phyloP scores from a whole-genome alignment of 2,329 filamentous ascomycete species.

The Colletotrichum liaoningense region DNA sequence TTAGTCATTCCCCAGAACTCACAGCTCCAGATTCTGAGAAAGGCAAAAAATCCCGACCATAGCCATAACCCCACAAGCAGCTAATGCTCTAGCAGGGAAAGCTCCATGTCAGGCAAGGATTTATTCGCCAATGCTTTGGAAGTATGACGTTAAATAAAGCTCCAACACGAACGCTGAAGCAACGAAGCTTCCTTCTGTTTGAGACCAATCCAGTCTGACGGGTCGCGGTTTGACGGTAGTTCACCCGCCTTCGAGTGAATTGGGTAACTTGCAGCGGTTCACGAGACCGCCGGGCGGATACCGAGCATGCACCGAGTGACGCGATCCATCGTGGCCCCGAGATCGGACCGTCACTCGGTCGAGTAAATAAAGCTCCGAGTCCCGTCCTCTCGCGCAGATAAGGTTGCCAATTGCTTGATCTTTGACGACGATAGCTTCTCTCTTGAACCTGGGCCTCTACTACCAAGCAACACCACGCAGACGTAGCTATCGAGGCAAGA shows the following conservation, averaged over 20 bases:
- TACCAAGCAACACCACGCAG: neutral
- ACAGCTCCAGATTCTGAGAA: neutral
- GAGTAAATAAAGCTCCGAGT: neutral
- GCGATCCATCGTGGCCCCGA: neutral
- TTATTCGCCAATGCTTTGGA: neutral
- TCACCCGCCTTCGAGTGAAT: neutral
- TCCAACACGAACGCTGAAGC: neutral
- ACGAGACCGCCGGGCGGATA: neutral
- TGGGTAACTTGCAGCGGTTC: neutral
- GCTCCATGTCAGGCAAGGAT: neutral
- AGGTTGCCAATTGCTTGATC: neutral
- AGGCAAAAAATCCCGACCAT: neutral
- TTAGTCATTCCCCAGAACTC: neutral
- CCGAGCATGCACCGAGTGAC: neutral
- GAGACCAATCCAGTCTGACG: neutral
- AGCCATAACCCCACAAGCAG: neutral
- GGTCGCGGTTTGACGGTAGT: neutral
- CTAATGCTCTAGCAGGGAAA: neutral
- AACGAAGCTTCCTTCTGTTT: neutral
- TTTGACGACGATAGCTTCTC: neutral
- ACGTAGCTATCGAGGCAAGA: neutral
- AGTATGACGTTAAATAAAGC: neutral
- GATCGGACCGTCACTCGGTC: slow-evolving; percentile 2
- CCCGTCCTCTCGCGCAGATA: neutral
- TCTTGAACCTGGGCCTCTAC: neutral